These are phyloP conservation scores for Colletotrichum caudatum DNA, from an alignment of 2,329 filamentous ascomycete genomes.

Conservation along the genomic window DNA sequence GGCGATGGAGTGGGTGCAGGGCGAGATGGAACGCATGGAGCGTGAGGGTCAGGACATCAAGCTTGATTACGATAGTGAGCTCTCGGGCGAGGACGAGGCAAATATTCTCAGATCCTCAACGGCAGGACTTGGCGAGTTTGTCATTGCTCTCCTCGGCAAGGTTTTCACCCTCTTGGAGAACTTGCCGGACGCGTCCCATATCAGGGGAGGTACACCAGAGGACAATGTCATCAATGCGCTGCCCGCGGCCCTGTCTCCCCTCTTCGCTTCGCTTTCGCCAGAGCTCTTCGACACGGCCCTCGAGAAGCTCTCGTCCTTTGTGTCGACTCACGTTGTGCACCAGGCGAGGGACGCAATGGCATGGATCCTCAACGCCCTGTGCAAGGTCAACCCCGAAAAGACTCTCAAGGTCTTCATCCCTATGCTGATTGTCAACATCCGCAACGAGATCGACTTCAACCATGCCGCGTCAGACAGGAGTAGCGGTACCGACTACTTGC, in stretches of 20 bases:
- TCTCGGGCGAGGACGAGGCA: slow-evolving; percentile 88
- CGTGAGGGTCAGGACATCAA: slow-evolving; percentile 85
- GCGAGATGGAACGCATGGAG: slow-evolving; percentile 93
- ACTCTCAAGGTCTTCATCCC: slow-evolving; percentile 91
- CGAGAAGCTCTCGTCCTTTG: slow-evolving; percentile 92
- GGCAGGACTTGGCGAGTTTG: slow-evolving; percentile 91
- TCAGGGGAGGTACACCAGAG: slow-evolving; percentile 91
- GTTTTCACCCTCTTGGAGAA: slow-evolving; percentile 97
- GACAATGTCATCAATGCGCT: slow-evolving; percentile 97
- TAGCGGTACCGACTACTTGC: slow-evolving; percentile 91
- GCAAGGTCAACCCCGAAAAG: slow-evolving; percentile 95
- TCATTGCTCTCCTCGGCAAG: slow-evolving; percentile 89
- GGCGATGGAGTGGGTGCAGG: slow-evolving; percentile 93
- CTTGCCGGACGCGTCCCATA: slow-evolving; percentile 87
- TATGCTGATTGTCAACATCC: slow-evolving; percentile 89
- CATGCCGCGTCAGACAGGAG: slow-evolving; percentile 95
- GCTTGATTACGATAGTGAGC: slow-evolving; percentile 84
- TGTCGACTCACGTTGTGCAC: slow-evolving; percentile 94
- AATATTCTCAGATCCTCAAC: slow-evolving; percentile 93
- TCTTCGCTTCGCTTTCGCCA: slow-evolving; percentile 90
- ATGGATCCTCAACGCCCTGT: slow-evolving; percentile 95
- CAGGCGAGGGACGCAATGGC: slow-evolving; percentile 98
- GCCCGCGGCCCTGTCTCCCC: slow-evolving; percentile 88
- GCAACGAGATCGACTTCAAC: slow-evolving; percentile 97
- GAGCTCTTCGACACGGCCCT: slow-evolving; percentile 93